Percentiles rank a stretch among this genome's conserved stretches.
These are phyloP conservation scores for Epichloe sylvatica DNA, from an alignment of 2,329 filamentous ascomycete species.

Conservation along the genomic window DNA sequence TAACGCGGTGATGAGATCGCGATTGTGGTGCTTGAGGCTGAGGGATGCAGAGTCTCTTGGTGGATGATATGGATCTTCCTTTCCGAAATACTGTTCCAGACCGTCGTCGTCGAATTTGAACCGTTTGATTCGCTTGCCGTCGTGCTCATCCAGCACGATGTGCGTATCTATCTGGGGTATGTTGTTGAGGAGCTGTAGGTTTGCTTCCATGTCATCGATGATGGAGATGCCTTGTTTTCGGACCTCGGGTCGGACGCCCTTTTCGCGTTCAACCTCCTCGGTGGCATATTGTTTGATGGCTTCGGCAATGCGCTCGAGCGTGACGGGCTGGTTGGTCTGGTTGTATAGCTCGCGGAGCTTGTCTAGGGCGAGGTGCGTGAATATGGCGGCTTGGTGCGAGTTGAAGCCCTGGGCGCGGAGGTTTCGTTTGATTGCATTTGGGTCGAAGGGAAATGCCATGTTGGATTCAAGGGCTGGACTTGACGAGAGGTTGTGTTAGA, in stretches of 20 bases:
- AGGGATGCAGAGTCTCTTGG: not conserved
- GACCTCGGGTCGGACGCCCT: conserved; percentile 1
- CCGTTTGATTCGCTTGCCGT: conserved; percentile 11
- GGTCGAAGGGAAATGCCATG: conserved; percentile 10
- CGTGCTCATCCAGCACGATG: conserved; percentile 5
- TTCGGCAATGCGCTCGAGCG: conserved; percentile 9
- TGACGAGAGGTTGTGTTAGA: no score
- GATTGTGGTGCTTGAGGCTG: conserved; percentile 13
- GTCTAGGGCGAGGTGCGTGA: conserved; percentile 11
- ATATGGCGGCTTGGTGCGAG: conserved; percentile 10
- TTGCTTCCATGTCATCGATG: conserved; percentile 7
- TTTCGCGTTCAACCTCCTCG: conserved; percentile 8
- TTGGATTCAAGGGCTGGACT: not conserved
- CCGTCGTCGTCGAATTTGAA: conserved; percentile 17
- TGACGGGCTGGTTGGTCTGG: conserved; percentile 6
- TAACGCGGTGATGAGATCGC: conserved; percentile 31
- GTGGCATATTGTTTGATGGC: conserved; percentile 11
- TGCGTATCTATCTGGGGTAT: not conserved
- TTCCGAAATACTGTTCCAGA: conserved; percentile 16
- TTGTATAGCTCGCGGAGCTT: conserved; percentile 9
- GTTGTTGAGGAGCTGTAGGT: conserved; percentile 3
- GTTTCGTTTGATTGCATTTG: conserved; percentile 8
- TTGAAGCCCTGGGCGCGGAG: conserved; percentile 10
- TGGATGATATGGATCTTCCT: conserved; percentile 16
- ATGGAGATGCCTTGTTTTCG: conserved; percentile 5